phyloP scores from a whole-genome alignment of 2,329 filamentous ascomycete species.

The Penicillium frequentans region DNA sequence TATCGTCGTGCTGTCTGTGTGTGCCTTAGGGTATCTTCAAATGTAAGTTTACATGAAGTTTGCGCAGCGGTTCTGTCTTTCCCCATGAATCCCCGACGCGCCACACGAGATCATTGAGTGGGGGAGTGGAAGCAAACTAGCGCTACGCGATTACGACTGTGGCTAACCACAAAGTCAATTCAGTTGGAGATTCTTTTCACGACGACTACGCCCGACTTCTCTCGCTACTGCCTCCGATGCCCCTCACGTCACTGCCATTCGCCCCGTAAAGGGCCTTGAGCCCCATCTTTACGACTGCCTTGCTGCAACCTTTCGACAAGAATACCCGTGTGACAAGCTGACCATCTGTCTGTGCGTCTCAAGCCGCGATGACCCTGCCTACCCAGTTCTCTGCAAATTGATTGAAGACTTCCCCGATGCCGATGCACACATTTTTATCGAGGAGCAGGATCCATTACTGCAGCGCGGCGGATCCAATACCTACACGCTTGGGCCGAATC shows the following conservation, averaged over 20 bases:
- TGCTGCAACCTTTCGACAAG: slow-evolving; percentile 77
- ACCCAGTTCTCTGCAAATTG: slow-evolving; percentile 69
- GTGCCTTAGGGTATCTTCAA: slow-evolving; percentile 59
- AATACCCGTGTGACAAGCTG: slow-evolving; percentile 74
- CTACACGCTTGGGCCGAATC: slow-evolving; percentile 80
- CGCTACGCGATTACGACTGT: slow-evolving; percentile 2
- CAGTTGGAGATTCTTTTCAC: slow-evolving; percentile 58
- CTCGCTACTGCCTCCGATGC: slow-evolving; percentile 50
- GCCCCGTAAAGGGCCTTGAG: slow-evolving; percentile 90
- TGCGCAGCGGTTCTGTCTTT: neutral
- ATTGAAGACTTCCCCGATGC: slow-evolving; percentile 70
- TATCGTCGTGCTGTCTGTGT: slow-evolving; percentile 55
- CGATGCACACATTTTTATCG: slow-evolving; percentile 73
- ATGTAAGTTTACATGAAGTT: slow-evolving; percentile 47
- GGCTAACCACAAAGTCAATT: neutral
- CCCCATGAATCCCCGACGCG: neutral
- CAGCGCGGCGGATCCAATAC: slow-evolving; percentile 53
- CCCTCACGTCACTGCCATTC: slow-evolving; percentile 85
- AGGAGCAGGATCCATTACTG: slow-evolving; percentile 75
- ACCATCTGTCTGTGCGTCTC: slow-evolving; percentile 82
- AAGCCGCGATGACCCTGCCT: slow-evolving; percentile 71
- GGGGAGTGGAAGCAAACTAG: neutral
- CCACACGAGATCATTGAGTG: neutral
- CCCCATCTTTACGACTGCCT: slow-evolving; percentile 90
- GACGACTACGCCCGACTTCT: slow-evolving; percentile 43